Base-by-base conservation (phyloP, 2,329 filamentous ascomycete genomes). In the Arthroderma uncinatum region DNA sequence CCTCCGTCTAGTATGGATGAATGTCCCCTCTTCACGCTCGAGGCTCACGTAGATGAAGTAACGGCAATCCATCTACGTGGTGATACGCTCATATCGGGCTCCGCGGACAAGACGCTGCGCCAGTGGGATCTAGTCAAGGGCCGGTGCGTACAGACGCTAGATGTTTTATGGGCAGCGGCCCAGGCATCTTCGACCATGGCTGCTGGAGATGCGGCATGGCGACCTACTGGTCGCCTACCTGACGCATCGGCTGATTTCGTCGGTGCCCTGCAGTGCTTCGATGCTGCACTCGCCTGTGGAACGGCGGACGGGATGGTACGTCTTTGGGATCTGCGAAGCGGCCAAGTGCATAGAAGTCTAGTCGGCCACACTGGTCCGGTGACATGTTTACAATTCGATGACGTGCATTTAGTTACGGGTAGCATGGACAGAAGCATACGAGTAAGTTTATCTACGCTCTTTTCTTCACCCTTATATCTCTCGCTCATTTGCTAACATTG, bases 71-170 rank as follows among this genome's bases (percentile, higher is more conserved):
- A 97, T 73, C 95, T 98, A 74, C 82, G 84, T 59, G 88, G 88
- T 57, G 85, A 95, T 63, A 90, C 89, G 0, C 80, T 98, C 14
- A 90, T 98, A 33, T 98, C 93, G 1, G 93, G 93, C 10, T 97
- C 92, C 6, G 87, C 93, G 0, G 93, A 98, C 75, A 98, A 98
- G 78, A 98, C 93, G 1, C 78, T 98, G 57, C 85, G 93, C 47
- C 93, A 98, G 71, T 98, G 93, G 93, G 93, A 98, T 76, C 79
- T 98, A 53, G 88, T 92, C 66, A 96, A 91, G 70, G 93, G 93
- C n/a, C 86, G 93, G 53, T 97, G 93, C 71, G 88, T 98, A 56
- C 93, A 98, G 73, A 98, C 93, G 2, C 78, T 98, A 53, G 93
- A 98, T 72, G 92, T 98, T 5, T 87, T 98, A 70, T 98, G 93